Evolutionary conservation across 768 basidiomycete species (phyloP).

Genomic region (Hirschioporus abietinus): DNA sequence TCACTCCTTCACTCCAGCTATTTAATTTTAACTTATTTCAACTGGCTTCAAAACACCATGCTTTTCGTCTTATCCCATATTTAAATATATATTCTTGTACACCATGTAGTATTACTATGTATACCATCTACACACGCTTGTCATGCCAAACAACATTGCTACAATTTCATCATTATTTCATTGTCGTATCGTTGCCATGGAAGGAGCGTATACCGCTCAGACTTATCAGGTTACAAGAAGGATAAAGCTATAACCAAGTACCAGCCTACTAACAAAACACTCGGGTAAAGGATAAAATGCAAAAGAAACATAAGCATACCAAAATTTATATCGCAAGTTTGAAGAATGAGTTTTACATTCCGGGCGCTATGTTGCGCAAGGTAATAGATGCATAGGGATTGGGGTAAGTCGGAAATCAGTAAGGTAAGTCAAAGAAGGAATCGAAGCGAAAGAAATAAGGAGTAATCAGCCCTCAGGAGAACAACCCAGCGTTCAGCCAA

Average conservation of each 20-base stretch:
- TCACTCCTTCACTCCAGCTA: constrained; percentile 62
- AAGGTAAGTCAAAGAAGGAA: constrained; percentile 9
- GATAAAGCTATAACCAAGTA: neutral
- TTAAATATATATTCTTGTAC: neutral
- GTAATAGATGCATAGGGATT: neutral
- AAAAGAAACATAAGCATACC: neutral
- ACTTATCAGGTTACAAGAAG: neutral
- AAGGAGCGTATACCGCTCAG: neutral
- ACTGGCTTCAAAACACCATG: constrained; percentile 1
- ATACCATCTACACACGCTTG: neutral
- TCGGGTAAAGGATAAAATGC: neutral
- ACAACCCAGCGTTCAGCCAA: constrained; percentile 52
- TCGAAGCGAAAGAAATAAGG: constrained; percentile 9
- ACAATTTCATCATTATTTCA: neutral
- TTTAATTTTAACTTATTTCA: constrained; percentile 30
- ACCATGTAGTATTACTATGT: neutral
- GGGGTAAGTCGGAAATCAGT: constrained; percentile 4
- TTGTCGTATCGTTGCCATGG: neutral
- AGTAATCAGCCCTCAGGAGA: constrained; percentile 14
- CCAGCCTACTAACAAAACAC: neutral
- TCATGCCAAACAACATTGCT: neutral
- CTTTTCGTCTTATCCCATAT: neutral
- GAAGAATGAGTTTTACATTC: neutral
- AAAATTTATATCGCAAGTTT: neutral
- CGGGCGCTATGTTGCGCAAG: neutral